These are phyloP conservation scores for Mycosarcoma mackinlayi DNA, from an alignment of 1,284 basidiomycete genomes.

Conservation along the genomic window DNA sequence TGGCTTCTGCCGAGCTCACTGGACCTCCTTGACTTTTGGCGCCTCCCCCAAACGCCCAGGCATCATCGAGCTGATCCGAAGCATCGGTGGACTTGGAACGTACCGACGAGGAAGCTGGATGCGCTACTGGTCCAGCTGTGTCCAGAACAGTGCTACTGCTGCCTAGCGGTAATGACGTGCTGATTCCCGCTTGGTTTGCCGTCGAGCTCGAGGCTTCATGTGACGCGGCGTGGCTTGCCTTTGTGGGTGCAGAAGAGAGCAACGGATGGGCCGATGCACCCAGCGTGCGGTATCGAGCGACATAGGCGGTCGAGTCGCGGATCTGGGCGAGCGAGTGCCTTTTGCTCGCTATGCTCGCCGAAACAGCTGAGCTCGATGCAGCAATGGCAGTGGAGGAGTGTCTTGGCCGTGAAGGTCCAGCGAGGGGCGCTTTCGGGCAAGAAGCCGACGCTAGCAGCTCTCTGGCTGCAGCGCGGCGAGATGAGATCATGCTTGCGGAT, in stretches of 20 bases:
- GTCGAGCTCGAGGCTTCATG: slow-evolving; percentile 2
- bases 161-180: slow-evolving; percentile 1
- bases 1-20: slow-evolving; percentile 9
- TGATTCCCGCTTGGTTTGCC: slow-evolving; percentile 15
- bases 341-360: slow-evolving; percentile 15
- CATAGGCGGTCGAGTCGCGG: slow-evolving; percentile 41
- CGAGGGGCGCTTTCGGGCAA: slow-evolving; percentile 3
- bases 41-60: slow-evolving; percentile 53
- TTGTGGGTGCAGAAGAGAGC: slow-evolving; percentile 25
- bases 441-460: slow-evolving; percentile 32
- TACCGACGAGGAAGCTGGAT: slow-evolving; percentile 17
- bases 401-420: slow-evolving; percentile 31
- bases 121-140: slow-evolving; percentile 17
- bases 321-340: slow-evolving; percentile 38
- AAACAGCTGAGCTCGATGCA: slow-evolving; percentile 6
- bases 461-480: slow-evolving; percentile 33
- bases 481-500: slow-evolving; percentile 11
- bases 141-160: slow-evolving; percentile 20
- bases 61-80: slow-evolving; percentile 38
- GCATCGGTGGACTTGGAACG: slow-evolving; percentile 31
- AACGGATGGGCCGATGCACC: slow-evolving; percentile 33
- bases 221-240: slow-evolving; percentile 5
- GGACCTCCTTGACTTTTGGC: slow-evolving; percentile 50
- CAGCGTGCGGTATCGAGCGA: slow-evolving; percentile 44
- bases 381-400: slow-evolving; percentile 37